Conservation (phyloP, 139 green algal species). For the Chlorella sp. region DNA sequence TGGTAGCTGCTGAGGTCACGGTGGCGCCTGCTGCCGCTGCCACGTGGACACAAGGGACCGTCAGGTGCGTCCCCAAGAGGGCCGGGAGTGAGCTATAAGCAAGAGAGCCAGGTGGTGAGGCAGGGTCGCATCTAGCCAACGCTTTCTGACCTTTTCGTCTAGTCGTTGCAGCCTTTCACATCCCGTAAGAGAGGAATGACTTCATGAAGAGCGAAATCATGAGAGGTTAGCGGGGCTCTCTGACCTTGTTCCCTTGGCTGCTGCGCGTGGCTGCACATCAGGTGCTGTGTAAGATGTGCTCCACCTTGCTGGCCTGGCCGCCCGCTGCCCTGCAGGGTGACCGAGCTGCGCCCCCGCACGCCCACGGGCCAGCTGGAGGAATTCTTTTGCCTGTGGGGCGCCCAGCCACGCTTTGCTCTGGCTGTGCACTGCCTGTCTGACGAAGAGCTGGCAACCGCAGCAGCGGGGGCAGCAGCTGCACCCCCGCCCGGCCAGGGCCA, state of each 20-base stretch:
- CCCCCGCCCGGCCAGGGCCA: background rate
- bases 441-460: background rate
- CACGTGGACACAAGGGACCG: conserved; percentile 2
- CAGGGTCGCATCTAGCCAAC: no score
- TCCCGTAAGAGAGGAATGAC: no score
- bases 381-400: conserved; percentile 27
- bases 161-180: no score
- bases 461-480: background rate
- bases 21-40: background rate
- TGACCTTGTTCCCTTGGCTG: background rate
- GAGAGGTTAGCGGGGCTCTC: no score
- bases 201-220: no score
- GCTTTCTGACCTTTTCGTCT: no score
- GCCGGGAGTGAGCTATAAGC: no score
- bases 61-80: conserved; percentile 6
- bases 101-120: background rate
- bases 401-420: conserved; percentile 17
- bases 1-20: background rate
- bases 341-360: conserved; percentile 19
- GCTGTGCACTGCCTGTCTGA: conserved; percentile 1
- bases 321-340: conserved; percentile 5
- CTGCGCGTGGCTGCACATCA: background rate
- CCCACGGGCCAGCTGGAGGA: background rate
- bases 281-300: background rate
- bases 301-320: background rate